Evolutionary conservation across 352 stramenopile species (phyloP).

Genomic region (Pythium utonaiense): DNA sequence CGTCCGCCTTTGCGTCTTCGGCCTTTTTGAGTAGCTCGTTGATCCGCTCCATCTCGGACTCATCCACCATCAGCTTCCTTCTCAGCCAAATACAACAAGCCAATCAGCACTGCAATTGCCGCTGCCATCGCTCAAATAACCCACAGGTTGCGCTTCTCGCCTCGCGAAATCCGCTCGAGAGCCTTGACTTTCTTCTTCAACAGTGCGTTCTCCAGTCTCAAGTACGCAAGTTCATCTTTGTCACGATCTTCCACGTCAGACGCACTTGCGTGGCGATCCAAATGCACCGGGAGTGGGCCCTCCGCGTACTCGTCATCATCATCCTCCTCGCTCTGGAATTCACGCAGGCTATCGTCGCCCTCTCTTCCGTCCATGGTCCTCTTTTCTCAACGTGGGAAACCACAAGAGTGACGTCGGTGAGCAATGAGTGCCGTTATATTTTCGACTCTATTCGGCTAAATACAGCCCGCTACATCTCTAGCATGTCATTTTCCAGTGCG

Average conservation of each 20-base stretch:
- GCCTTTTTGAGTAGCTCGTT: constrained; percentile 75
- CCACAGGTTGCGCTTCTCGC: constrained; percentile 42
- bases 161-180: constrained; percentile 41
- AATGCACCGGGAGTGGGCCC: constrained; percentile 11
- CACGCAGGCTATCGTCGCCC: constrained; percentile 1
- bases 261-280: constrained; percentile 8
- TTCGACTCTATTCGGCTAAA: background rate
- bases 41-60: constrained; percentile 64
- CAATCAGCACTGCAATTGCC: background rate
- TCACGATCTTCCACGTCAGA: constrained; percentile 17
- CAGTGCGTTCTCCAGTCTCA: constrained; percentile 62
- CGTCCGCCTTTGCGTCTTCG: constrained; percentile 69
- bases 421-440: background rate
- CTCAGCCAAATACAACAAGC: background rate
- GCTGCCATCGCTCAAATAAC: background rate
- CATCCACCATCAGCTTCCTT: constrained; percentile 51
- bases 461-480: too few relatives aligned
- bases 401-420: too few relatives aligned
- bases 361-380: background rate
- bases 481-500: background rate
- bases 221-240: constrained; percentile 40
- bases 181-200: constrained; percentile 72
- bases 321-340: constrained; percentile 4
- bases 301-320: background rate
- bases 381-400: background rate